Base-by-base conservation (phyloP, 108 stramenopile species). In the Nitzschia inconspicua region DNA sequence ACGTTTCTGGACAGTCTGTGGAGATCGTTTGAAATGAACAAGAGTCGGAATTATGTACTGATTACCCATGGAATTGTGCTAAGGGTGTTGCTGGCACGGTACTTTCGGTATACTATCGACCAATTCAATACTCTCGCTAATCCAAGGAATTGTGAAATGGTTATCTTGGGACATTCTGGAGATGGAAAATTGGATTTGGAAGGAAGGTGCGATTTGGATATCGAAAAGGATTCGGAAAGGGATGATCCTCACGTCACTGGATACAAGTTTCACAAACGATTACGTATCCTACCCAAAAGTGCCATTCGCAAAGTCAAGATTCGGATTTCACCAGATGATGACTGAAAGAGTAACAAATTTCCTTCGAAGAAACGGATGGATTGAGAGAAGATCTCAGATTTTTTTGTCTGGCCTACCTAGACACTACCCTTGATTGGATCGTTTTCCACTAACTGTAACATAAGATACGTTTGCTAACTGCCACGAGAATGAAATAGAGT, bases 21-120 rank as follows among this genome's bases (percentile, higher is more conserved):
- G 87, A 68, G 96, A 14, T 74, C 70, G 61, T 95, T 95, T 66
- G 91, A 95, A 57, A 60, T 62, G 25, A 72, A 76, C 47, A 61
- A 72, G 26, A 69, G 70, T 37, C 86, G 79, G 50, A 82, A 88
- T 53, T 88, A 86, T 22, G 85, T 91, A n/a, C 49, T 91, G n/a
- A 54, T 70, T 1, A 94, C 96, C 0, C 96, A 97, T 64, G 94
- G 94, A 8, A 87, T 94, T 20, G 75, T 82, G 31, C 83, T 97
- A 25, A 75, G 94, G 40, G 83, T 93, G 19, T 76, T 97, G 22
- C 66, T 97, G 44, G 88, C 92, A 26, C 75, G 96, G 39, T 97
- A 94, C 75, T 97, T 95, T 76, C 89, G 92, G 10, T 97, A 93
- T 72, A 87, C 87, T 3, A 91, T 95, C 49, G 86, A 89, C 63